Conservation (phyloP, 257 asterid species). For the Ehretia macrophylla region DNA sequence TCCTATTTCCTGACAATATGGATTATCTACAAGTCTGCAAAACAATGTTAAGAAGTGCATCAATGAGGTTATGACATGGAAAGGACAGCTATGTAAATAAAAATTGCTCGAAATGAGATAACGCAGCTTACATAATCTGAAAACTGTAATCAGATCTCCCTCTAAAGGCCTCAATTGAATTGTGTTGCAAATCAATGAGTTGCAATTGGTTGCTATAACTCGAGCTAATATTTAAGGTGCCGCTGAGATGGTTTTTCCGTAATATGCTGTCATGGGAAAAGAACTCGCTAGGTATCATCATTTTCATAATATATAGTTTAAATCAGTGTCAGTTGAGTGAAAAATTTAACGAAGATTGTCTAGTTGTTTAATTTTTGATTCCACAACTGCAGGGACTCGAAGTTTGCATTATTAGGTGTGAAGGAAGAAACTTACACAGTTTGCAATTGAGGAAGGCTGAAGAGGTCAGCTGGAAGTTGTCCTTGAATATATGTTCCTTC, state of each 20-base stretch:
- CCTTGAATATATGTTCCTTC: constrained; percentile 52
- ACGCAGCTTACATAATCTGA: constrained; percentile 42
- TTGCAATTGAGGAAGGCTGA: constrained; percentile 59
- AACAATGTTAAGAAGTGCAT: constrained; percentile 4
- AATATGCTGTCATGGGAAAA: constrained; percentile 34
- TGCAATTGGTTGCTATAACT: constrained; percentile 38
- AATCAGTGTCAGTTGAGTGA: neutral
- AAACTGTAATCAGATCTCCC: constrained; percentile 27
- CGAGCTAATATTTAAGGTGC: constrained; percentile 44
- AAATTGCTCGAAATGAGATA: neutral
- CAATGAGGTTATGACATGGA: neutral
- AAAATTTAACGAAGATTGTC: too few relatives aligned
- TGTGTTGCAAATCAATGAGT: constrained; percentile 40
- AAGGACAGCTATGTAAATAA: neutral
- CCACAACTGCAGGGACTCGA: too few relatives aligned
- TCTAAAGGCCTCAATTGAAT: constrained; percentile 12
- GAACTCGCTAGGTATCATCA: neutral
- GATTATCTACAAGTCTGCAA: constrained; percentile 61
- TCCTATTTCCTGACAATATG: constrained; percentile 40
- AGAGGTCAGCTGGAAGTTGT: constrained; percentile 45
- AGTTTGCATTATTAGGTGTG: too few relatives aligned
- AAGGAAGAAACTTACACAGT: constrained; percentile 51
- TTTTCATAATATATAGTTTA: too few relatives aligned
- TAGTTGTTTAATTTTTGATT: too few relatives aligned
- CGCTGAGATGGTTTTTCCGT: constrained; percentile 50